Evolutionary conservation across 441 rosid species (phyloP), one percentile per base, ranked within the genome.

Genomic region (Kokia cookei): DNA sequence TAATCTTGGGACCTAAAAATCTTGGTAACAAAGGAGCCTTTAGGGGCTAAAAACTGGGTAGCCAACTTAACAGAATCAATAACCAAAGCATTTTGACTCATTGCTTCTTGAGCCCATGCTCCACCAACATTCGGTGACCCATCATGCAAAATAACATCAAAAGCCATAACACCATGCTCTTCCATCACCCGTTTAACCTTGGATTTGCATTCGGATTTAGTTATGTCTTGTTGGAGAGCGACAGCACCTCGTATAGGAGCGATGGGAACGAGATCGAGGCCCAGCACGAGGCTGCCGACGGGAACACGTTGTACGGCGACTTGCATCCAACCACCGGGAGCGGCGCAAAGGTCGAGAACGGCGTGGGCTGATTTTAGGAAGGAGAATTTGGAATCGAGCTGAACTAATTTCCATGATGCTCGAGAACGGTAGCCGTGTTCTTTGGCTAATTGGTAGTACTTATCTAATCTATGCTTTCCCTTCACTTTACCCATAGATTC

Each of bases 311-410:
- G 82, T 22, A 90, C 93, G 47, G 93, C 96, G 14, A 94, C 93
- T 74, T 93, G 99, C 99, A 93, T 93, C 99, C 99, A 91, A 29
- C 99, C 93, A 3, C 96, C 97, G 1, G 96, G 96, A 60, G 97
- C 97, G 80, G 99, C 97, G 79, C 98, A 93, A 68, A 93, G 97
- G 73, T 91, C 98, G 83, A 94, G 97, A 55, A 93, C 93, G 53
- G 90, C 91, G 53, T 78, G 90, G 2, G 97, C 78, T 19, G 57
- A 54, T 17, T 54, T 54, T 54, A 94, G 91, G 75, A 91, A 82
- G 13, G 83, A 72, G 90, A 79, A 83, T 73, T 93, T 93, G 79
- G 84, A 69, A 73, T 94, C 96, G 63, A 91, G 91, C 77, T 93
- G 97, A 71, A 92, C 75, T 48, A 94, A 93, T 81, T 94, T 93